Percentiles rank a stretch among this genome's conserved stretches.
Evolutionary conservation across 306 rosid species (phyloP).

Genomic region (Malus sylvestris): DNA sequence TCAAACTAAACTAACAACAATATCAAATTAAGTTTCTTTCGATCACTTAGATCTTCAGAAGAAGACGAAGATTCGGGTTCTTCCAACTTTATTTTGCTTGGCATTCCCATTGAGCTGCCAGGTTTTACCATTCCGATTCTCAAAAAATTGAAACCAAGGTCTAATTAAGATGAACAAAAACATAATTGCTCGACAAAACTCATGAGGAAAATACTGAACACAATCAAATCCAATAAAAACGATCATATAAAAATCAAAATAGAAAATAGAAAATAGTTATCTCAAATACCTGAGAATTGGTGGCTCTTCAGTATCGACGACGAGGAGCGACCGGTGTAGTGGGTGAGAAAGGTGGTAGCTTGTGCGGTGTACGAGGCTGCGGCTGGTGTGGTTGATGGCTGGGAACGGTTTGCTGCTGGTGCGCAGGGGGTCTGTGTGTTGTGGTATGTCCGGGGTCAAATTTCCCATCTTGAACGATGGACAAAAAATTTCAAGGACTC

Average conservation of each 20-base stretch:
- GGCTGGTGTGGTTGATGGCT: neutral
- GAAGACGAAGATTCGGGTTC: neutral
- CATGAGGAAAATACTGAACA: neutral
- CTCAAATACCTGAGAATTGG: neutral
- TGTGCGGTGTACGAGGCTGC: neutral
- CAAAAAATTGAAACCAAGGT: neutral
- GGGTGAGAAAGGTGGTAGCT: neutral
- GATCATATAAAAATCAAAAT: too few relatives aligned
- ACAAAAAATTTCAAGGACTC: too few relatives aligned
- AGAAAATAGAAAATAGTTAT: neutral
- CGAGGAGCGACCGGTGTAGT: too few relatives aligned
- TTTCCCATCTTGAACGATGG: too few relatives aligned
- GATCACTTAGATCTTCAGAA: constrained; percentile 3
- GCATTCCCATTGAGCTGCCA: neutral
- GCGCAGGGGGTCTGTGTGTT: too few relatives aligned
- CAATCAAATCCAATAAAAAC: too few relatives aligned
- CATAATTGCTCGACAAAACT: neutral
- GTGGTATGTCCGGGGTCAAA: too few relatives aligned
- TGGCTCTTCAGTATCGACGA: neutral
- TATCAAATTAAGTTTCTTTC: neutral
- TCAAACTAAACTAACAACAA: neutral
- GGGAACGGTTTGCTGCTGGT: too few relatives aligned
- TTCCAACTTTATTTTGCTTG: neutral
- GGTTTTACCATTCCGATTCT: neutral
- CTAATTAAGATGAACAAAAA: neutral